phyloP scores from a whole-genome alignment of 2,329 filamentous ascomycete species.

The Ophiostoma ulmi region DNA sequence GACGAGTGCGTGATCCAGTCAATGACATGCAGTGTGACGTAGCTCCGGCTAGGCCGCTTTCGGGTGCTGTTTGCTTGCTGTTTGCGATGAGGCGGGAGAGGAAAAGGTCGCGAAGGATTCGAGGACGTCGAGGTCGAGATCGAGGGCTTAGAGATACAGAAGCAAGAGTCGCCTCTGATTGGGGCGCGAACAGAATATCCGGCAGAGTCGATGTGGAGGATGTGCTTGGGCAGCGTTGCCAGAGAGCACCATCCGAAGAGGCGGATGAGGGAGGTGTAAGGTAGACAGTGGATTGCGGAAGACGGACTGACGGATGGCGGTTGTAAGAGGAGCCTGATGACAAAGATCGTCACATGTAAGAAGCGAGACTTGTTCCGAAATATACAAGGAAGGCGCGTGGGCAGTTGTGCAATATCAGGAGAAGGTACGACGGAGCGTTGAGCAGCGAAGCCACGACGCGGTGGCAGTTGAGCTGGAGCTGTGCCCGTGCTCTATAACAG shows the following conservation, averaged over 20 bases:
- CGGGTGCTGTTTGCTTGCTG: not conserved
- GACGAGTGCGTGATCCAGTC: not conserved
- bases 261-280: not conserved
- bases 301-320: not conserved
- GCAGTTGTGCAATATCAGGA: constrained; percentile 8
- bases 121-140: not conserved
- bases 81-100: not conserved
- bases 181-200: not conserved
- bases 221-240: constrained; percentile 10
- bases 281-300: too few relatives aligned
- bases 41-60: not conserved
- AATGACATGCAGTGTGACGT: not conserved
- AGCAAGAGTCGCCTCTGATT: not conserved
- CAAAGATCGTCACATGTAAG: constrained; percentile 1
- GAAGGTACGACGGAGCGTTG: not conserved
- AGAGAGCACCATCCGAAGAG: not conserved
- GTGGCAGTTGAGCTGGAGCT: not conserved
- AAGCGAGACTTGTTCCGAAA: not conserved
- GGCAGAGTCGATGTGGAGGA: not conserved
- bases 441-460: constrained; percentile 19
- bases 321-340: not conserved
- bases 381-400: constrained; percentile 4
- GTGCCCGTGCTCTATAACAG: not conserved
- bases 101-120: not conserved
- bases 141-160: not conserved